Evolutionary conservation across 1,139 yeast species (phyloP).

Genomic region (Sugiyamaella sp.): DNA sequence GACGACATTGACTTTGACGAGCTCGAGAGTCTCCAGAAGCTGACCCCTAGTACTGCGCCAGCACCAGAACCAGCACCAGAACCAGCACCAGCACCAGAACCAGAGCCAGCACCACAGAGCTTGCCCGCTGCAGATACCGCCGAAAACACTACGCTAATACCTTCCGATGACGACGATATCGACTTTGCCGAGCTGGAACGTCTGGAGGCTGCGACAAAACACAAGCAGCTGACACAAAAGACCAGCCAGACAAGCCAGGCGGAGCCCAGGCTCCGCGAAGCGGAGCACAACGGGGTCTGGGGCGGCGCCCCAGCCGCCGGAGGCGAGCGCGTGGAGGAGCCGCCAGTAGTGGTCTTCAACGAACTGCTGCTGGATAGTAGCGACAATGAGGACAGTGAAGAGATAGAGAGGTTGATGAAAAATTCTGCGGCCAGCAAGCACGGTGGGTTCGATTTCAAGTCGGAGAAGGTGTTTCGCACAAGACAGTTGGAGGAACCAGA

Average conservation of each 20-base stretch:
- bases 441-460: slow-evolving; percentile 19
- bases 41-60: not conserved
- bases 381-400: not conserved
- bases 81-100: not conserved
- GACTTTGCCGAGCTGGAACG: slow-evolving; percentile 21
- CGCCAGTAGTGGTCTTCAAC: not conserved
- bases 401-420: not conserved
- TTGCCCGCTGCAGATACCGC: not conserved
- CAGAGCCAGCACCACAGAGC: not conserved
- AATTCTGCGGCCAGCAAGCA: not conserved
- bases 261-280: no score
- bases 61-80: not conserved
- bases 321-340: no score
- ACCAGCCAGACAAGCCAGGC: no score
- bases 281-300: no score
- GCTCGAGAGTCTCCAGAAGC: slow-evolving; percentile 9
- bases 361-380: not conserved
- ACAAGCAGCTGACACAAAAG: no score
- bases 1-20: slow-evolving; percentile 11
- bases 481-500: slow-evolving; percentile 19
- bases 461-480: slow-evolving; percentile 19
- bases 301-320: no score
- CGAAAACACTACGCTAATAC: no score
- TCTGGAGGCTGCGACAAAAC: not conserved
- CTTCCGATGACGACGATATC: slow-evolving; percentile 19